Percentiles rank a stretch among this genome's conserved stretches.
These are phyloP conservation scores for Shiraia bambusicola DNA, from an alignment of 2,329 filamentous ascomycete genomes.

Conservation along the genomic window DNA sequence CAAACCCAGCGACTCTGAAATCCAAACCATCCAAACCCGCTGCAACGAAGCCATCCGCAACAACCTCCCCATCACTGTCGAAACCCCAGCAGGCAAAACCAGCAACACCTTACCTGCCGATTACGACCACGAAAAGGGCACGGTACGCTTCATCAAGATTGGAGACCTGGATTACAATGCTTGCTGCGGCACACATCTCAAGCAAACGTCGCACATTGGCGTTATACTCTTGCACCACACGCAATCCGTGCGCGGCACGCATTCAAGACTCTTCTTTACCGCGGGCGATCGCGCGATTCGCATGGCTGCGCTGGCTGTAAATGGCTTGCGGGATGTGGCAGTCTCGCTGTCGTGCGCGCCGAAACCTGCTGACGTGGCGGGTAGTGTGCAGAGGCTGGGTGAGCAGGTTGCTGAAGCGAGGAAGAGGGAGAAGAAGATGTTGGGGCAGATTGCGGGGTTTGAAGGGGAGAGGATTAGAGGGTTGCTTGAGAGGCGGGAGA, in stretches of 20 bases:
- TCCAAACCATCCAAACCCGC: conserved; percentile 26
- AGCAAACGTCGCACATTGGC: conserved; percentile 35
- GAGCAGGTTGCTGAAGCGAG: conserved; percentile 26
- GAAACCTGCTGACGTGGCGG: conserved; percentile 25
- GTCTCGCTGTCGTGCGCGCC: conserved; percentile 27
- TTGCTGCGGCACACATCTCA: conserved; percentile 39
- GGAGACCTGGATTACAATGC: conserved; percentile 38
- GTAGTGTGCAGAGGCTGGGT: conserved; percentile 24
- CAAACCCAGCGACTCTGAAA: conserved; percentile 30
- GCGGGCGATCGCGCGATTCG: conserved; percentile 34
- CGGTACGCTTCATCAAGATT: conserved; percentile 37
- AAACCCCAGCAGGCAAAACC: conserved; percentile 30
- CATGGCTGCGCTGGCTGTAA: conserved; percentile 29
- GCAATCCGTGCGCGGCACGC: conserved; percentile 32
- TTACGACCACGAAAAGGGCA: conserved; percentile 36
- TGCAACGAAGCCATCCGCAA: conserved; percentile 33
- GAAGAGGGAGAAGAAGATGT: conserved; percentile 32
- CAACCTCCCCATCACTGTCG: conserved; percentile 32
- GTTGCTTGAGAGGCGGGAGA: conserved; percentile 12
- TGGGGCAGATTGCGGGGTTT: conserved; percentile 31
- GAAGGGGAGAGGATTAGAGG: conserved; percentile 28
- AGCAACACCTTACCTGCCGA: conserved; percentile 32
- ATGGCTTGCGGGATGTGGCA: conserved; percentile 28
- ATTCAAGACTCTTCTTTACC: conserved; percentile 35
- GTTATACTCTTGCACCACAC: conserved; percentile 36